Evolutionary conservation across 495 filamentous ascomycete species (phyloP).

Genomic region (Hypoxylon lienhwacheense): DNA sequence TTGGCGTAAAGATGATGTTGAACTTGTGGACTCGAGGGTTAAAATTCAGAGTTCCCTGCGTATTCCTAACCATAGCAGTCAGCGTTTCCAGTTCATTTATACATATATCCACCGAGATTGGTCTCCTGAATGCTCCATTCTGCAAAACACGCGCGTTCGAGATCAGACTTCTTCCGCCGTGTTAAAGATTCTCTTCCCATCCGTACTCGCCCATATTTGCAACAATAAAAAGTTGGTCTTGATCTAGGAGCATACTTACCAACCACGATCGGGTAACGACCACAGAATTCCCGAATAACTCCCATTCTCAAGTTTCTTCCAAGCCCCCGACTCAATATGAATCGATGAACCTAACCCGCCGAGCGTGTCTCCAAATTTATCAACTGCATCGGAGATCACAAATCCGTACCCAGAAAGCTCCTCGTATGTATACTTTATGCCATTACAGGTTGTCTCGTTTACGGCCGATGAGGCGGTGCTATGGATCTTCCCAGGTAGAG

Average conservation of each 20-base stretch:
- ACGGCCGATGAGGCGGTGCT: neutral
- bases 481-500: neutral
- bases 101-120: too few species aligned
- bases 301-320: constrained; percentile 59
- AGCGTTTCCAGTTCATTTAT: neutral
- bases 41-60: constrained; percentile 74
- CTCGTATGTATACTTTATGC: constrained; percentile 66
- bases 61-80: constrained; percentile 44
- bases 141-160: too few species aligned
- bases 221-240: neutral
- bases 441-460: constrained; percentile 55
- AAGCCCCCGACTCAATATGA: constrained; percentile 62
- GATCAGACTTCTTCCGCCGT: too few species aligned
- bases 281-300: constrained; percentile 67
- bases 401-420: constrained; percentile 72
- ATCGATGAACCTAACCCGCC: constrained; percentile 70
- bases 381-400: constrained; percentile 59
- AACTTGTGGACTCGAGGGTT: constrained; percentile 76
- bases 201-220: too few species aligned
- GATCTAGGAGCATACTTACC: constrained; percentile 41
- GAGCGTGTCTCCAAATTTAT: constrained; percentile 75
- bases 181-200: too few species aligned
- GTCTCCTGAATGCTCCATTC: too few species aligned
- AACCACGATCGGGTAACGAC: constrained; percentile 72
- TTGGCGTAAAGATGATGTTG: constrained; percentile 58